phyloP scores from a whole-genome alignment of 2,329 filamentous ascomycete genomes.

The Sclerotinia borealis region DNA sequence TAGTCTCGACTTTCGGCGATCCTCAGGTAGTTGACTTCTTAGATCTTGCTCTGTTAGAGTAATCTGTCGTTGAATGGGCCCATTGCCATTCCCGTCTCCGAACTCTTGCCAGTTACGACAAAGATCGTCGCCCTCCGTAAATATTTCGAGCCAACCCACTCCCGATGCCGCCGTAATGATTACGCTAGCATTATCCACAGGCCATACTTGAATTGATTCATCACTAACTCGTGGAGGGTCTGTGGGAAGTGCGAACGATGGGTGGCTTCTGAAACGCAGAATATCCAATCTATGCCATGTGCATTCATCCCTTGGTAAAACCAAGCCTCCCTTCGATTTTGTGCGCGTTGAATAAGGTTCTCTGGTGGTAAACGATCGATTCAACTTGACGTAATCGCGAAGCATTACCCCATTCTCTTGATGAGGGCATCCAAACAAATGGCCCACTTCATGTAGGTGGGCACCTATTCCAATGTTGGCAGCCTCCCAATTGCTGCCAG shows the following conservation, averaged over 20 bases:
- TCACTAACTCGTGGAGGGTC: slow-evolving; percentile 62
- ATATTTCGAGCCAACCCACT: slow-evolving; percentile 80
- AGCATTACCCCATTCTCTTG: slow-evolving; percentile 91
- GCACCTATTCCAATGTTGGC: slow-evolving; percentile 90
- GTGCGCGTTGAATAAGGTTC: slow-evolving; percentile 86
- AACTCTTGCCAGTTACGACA: slow-evolving; percentile 82
- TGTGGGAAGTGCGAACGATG: slow-evolving; percentile 78
- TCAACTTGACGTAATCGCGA: slow-evolving; percentile 77
- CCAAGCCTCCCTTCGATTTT: slow-evolving; percentile 71
- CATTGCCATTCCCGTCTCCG: slow-evolving; percentile 51
- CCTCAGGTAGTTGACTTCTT: slow-evolving; percentile 62
- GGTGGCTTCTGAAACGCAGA: slow-evolving; percentile 83
- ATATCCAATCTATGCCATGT: slow-evolving; percentile 86
- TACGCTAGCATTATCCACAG: slow-evolving; percentile 70
- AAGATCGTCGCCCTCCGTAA: slow-evolving; percentile 69
- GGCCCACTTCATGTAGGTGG: slow-evolving; percentile 85
- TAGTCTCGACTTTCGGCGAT: slow-evolving; percentile 64
- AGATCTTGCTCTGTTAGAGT: slow-evolving; percentile 70
- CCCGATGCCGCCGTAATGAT: slow-evolving; percentile 75
- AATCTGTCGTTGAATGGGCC: slow-evolving; percentile 63
- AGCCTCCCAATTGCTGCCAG: slow-evolving; percentile 91
- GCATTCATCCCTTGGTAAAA: slow-evolving; percentile 75
- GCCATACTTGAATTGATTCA: slow-evolving; percentile 78
- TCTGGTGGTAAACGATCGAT: slow-evolving; percentile 72
- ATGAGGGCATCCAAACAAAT: slow-evolving; percentile 83